Evolutionary conservation across 176 grass and related monocot genomes (phyloP).

Genomic region (Echinochloa phyllopogon): DNA sequence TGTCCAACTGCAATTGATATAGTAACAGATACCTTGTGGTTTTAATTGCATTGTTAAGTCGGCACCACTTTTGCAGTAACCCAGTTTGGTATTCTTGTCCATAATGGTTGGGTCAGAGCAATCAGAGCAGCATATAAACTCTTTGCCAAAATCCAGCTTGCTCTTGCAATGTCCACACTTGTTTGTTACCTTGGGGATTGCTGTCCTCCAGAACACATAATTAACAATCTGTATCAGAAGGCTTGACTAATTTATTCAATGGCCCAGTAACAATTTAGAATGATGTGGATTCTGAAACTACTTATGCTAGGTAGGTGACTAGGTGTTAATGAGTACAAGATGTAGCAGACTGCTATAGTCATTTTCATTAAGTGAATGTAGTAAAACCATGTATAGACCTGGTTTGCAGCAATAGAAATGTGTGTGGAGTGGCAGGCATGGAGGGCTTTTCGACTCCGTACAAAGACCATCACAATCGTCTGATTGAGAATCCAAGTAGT

Average conservation of each 20-base stretch:
- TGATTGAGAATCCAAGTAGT: constrained; percentile 66
- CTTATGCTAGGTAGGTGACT: constrained; percentile 6
- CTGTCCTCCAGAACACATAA: constrained; percentile 55
- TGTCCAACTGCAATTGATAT: background rate
- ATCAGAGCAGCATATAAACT: constrained; percentile 83
- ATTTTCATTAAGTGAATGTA: constrained; percentile 3
- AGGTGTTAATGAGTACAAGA: constrained; percentile 25
- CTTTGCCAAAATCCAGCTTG: constrained; percentile 81
- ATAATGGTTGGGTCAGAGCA: constrained; percentile 74
- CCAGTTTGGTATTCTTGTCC: constrained; percentile 60
- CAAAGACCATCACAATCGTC: constrained; percentile 71
- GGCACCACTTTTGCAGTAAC: constrained; percentile 70
- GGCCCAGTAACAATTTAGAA: background rate
- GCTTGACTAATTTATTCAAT: constrained; percentile 1
- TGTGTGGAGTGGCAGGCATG: constrained; percentile 82
- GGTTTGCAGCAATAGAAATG: constrained; percentile 83
- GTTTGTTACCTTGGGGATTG: constrained; percentile 62
- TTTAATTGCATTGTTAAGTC: constrained; percentile 69
- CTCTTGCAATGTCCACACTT: constrained; percentile 72
- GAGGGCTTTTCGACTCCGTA: constrained; percentile 49
- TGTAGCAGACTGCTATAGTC: background rate
- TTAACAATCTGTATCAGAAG: constrained; percentile 9
- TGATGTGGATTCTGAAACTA: background rate
- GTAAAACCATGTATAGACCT: constrained; percentile 42
- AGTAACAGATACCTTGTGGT: constrained; percentile 55